These are phyloP conservation scores for Crinitomyces ghanaensis DNA, from an alignment of 805 yeast species.

Conservation along the genomic window DNA sequence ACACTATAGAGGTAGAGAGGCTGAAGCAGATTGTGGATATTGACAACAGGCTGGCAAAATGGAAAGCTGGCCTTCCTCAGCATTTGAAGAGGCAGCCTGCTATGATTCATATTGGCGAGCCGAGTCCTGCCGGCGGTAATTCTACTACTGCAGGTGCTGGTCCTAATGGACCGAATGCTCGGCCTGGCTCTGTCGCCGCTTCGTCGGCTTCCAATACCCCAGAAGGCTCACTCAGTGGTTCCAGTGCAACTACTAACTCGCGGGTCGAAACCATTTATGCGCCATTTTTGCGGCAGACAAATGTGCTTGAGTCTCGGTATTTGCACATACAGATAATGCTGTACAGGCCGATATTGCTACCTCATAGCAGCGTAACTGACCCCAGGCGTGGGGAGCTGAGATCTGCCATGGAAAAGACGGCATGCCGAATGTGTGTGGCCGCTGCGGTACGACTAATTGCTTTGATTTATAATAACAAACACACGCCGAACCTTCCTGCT, in stretches of 20 bases:
- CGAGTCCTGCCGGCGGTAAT: no score
- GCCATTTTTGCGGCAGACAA: slow-evolving; percentile 6
- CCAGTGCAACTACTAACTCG: no score
- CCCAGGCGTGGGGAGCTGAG: slow-evolving; percentile 5
- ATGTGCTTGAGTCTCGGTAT: slow-evolving; percentile 7
- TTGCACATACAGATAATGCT: slow-evolving; percentile 11
- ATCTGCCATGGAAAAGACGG: slow-evolving; percentile 6
- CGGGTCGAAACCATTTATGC: no score
- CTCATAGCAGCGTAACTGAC: slow-evolving; percentile 5
- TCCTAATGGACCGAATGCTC: no score
- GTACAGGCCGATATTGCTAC: slow-evolving; percentile 9
- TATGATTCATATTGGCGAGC: no score
- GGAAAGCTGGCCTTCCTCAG: slow-evolving; percentile 3
- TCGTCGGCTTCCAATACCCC: neutral
- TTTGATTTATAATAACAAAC: slow-evolving; percentile 7
- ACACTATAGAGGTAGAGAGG: slow-evolving; percentile 1
- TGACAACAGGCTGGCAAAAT: slow-evolving; percentile 3
- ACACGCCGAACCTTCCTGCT: slow-evolving; percentile 14
- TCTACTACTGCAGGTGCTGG: no score
- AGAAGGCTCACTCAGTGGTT: no score
- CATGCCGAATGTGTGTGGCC: slow-evolving; percentile 10
- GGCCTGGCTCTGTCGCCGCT: neutral
- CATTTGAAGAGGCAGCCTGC: slow-evolving; percentile 7
- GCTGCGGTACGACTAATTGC: slow-evolving; percentile 12
- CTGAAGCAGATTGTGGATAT: slow-evolving; percentile 6